These are phyloP conservation scores for Eurotiales sp. DNA, from an alignment of 2,329 filamentous ascomycete genomes.

Conservation along the genomic window DNA sequence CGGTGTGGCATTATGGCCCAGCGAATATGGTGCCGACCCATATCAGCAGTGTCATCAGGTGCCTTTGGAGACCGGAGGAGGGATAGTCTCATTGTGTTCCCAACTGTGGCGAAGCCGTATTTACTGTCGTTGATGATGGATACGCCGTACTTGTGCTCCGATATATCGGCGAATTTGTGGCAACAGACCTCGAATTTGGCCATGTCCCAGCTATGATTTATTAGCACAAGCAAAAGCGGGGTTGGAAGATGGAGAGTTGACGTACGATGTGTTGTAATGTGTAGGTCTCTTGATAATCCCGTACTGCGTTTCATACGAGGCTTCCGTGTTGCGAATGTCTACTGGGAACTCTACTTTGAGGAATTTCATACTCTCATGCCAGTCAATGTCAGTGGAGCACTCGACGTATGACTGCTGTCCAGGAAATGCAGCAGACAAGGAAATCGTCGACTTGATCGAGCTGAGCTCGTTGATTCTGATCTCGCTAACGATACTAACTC, in stretches of 20 bases:
- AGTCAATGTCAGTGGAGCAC: slow-evolving; percentile 80
- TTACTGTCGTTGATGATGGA: slow-evolving; percentile 93
- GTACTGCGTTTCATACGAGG: slow-evolving; percentile 92
- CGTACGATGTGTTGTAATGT: slow-evolving; percentile 87
- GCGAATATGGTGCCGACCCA: slow-evolving; percentile 81
- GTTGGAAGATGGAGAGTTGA: slow-evolving; percentile 4
- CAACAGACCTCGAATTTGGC: slow-evolving; percentile 97
- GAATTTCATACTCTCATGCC: slow-evolving; percentile 96
- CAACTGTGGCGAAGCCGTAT: slow-evolving; percentile 88
- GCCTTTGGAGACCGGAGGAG: slow-evolving; percentile 86
- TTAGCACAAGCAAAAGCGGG: not conserved
- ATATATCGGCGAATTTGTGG: slow-evolving; percentile 89
- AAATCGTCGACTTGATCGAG: slow-evolving; percentile 84
- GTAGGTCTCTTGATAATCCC: slow-evolving; percentile 85
- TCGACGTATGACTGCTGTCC: slow-evolving; percentile 70
- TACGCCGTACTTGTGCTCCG: slow-evolving; percentile 82
- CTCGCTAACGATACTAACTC: slow-evolving; percentile 76
- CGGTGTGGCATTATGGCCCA: slow-evolving; percentile 88
- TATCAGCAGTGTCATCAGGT: slow-evolving; percentile 88
- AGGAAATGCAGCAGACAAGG: slow-evolving; percentile 65
- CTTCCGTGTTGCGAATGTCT: slow-evolving; percentile 83
- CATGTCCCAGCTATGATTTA: slow-evolving; percentile 71
- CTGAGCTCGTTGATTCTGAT: slow-evolving; percentile 85
- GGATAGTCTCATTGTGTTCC: slow-evolving; percentile 83
- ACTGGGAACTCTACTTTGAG: slow-evolving; percentile 98